Evolutionary conservation across 345 rosid species (phyloP).

Genomic region (Dipteronia dyeriana): DNA sequence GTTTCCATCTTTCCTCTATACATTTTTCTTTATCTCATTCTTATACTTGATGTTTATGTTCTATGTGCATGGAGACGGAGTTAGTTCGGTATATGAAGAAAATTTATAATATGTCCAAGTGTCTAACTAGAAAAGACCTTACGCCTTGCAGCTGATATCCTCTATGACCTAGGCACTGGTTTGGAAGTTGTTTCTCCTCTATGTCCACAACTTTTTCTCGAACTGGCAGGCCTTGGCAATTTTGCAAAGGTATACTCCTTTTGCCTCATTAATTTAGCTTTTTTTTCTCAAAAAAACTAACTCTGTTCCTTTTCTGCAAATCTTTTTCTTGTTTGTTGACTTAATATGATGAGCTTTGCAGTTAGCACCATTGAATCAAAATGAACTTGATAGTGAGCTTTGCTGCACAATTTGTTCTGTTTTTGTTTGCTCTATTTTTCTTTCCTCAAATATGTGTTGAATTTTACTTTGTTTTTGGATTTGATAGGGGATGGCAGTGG

Average conservation of each 20-base stretch:
- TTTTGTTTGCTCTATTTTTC: background rate
- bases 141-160: constrained; percentile 76
- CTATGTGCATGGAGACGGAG: constrained; percentile 1
- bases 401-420: background rate
- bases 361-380: constrained; percentile 6
- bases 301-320: background rate
- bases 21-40: background rate
- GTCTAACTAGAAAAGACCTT: constrained; percentile 11
- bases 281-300: background rate
- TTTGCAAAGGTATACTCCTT: constrained; percentile 67
- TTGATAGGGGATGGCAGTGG: constrained; percentile 92
- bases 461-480: constrained; percentile 22
- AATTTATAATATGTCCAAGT: constrained; percentile 16
- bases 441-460: constrained; percentile 6
- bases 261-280: background rate
- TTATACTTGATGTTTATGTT: constrained; percentile 10
- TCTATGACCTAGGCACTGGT: constrained; percentile 90
- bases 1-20: constrained; percentile 34
- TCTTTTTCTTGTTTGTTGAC: background rate
- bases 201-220: constrained; percentile 88
- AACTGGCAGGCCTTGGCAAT: constrained; percentile 96
- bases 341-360: background rate
- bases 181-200: constrained; percentile 89
- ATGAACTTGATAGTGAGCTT: background rate
- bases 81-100: constrained; percentile 8